Percentiles rank a stretch among this genome's conserved stretches.
phyloP scores from a whole-genome alignment of 192 early-diverging fungal species.

The Oehlia diaphana region DNA sequence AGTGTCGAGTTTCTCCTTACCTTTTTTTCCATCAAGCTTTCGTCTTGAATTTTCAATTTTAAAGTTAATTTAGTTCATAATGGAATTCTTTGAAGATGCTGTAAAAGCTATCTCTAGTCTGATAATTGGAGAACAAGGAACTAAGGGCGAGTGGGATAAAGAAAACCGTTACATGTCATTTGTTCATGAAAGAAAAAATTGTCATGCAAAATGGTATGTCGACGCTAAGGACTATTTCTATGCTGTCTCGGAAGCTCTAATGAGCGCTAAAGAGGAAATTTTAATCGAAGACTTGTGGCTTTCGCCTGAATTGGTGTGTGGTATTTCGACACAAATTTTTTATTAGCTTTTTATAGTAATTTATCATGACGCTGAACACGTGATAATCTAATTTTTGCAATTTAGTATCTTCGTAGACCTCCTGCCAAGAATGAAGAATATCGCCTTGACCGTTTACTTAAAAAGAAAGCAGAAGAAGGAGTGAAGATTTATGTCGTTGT shows the following conservation, averaged over 20 bases:
- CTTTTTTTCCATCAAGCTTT: no score
- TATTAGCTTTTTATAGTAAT: background rate
- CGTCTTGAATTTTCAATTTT: no score
- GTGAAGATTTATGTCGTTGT: conserved; percentile 86
- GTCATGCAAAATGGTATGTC: conserved; percentile 76
- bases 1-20: no score
- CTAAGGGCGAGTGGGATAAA: conserved; percentile 47
- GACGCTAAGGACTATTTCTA: conserved; percentile 80
- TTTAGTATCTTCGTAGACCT: conserved; percentile 72
- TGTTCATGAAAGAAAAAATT: conserved; percentile 67
- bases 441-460: conserved; percentile 75
- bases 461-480: conserved; percentile 81
- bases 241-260: conserved; percentile 74
- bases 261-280: conserved; percentile 69
- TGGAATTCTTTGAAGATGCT: background rate
- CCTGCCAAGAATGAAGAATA: conserved; percentile 72
- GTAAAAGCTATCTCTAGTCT: background rate
- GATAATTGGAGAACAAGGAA: background rate
- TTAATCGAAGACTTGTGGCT: conserved; percentile 89
- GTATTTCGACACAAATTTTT: background rate
- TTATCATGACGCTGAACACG: no score
- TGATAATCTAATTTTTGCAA: background rate
- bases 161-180: conserved; percentile 73
- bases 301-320: conserved; percentile 74
- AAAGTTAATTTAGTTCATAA: no score